Conservation (phyloP, 202 grass and related monocot species). For the Zoysia matrella region DNA sequence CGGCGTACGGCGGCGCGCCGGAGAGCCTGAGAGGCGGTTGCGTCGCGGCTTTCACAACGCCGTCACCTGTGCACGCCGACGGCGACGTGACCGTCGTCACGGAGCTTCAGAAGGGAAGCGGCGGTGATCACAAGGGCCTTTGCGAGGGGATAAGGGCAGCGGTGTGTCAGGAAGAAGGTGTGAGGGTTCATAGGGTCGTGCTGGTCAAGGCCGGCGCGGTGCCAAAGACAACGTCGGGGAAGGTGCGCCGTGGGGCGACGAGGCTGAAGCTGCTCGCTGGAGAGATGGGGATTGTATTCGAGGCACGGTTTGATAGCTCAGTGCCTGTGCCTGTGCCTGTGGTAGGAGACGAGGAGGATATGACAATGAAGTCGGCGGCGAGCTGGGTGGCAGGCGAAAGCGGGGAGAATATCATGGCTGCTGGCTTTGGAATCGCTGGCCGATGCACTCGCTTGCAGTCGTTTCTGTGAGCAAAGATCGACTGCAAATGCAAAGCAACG, state of each 20-base stretch:
- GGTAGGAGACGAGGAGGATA: not conserved
- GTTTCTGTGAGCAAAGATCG: constrained; percentile 40
- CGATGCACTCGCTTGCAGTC: constrained; percentile 32
- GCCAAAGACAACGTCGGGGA: constrained; percentile 71
- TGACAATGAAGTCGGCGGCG: not conserved
- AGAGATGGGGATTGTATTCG: constrained; percentile 24
- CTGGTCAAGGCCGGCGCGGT: constrained; percentile 48
- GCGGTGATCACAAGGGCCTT: not conserved
- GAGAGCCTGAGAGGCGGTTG: constrained; percentile 49
- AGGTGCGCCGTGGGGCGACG: constrained; percentile 52
- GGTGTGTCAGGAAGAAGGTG: constrained; percentile 28
- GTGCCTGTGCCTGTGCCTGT: too few species aligned
- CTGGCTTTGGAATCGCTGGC: constrained; percentile 18
- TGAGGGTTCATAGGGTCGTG: constrained; percentile 44
- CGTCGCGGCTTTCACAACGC: constrained; percentile 37
- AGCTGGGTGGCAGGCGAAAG: not conserved
- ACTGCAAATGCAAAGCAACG: too few species aligned
- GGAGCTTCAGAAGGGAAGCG: constrained; percentile 30
- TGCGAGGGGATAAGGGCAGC: constrained; percentile 46
- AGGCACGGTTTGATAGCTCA: constrained; percentile 34
- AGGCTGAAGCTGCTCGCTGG: constrained; percentile 53
- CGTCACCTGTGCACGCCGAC: not conserved
- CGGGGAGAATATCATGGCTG: not conserved
- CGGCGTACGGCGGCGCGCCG: constrained; percentile 1
- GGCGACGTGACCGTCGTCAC: constrained; percentile 29